Base-by-base conservation (phyloP, 1,284 basidiomycete genomes). In the Xerocomus amazonicus region DNA sequence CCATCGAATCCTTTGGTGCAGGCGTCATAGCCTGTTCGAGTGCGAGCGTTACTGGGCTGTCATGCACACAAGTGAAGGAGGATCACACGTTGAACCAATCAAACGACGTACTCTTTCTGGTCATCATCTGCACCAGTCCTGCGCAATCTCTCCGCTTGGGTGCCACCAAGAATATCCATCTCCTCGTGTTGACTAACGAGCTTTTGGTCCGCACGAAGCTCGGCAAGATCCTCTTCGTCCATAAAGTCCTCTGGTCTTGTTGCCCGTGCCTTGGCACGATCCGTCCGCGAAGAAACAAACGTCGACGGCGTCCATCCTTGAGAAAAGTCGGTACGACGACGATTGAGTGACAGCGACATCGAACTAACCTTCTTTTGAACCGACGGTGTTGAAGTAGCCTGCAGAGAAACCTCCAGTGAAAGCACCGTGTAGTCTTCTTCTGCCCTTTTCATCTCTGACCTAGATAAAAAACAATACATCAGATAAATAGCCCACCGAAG, bases 371-470 rank as follows among this genome's bases (percentile, higher is more conserved):
- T 98, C 94, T 69, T 96, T 93, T 4, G 91, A 93, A 0, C 96
- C 96, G 17, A 97, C 96, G 0, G 87, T 84, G 68, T 99, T 99
- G 75, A 89, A 98, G 73, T 98, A 98, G 0, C 96, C 96, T 9
- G 96, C 97, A 34, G 90, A 94, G 76, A 92, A 99, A 8, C 96
- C 97, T 27, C 96, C 97, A 0, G 95, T 98, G 72, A 99, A 99
- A 4, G 96, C 97, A 13, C 97, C 96, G 66, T 99, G 96, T 38
- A 99, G 77, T 48, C 96, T 76, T 55, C 92, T 74, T 43, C 96
- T 77, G 6, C 97, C 97, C 67, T 97, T 86, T 70, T 97, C 96
- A 73, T 99, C 96, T 56, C 87, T 78, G 2, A 94, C 93, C 87
- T 93, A 60, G 27, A 31, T 27, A 28, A 28, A 55, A 39, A 49